Percentiles rank a stretch among this genome's conserved stretches.
Conservation (phyloP, 768 basidiomycete species). For the Pseudohyphozyma bogoriensis region DNA sequence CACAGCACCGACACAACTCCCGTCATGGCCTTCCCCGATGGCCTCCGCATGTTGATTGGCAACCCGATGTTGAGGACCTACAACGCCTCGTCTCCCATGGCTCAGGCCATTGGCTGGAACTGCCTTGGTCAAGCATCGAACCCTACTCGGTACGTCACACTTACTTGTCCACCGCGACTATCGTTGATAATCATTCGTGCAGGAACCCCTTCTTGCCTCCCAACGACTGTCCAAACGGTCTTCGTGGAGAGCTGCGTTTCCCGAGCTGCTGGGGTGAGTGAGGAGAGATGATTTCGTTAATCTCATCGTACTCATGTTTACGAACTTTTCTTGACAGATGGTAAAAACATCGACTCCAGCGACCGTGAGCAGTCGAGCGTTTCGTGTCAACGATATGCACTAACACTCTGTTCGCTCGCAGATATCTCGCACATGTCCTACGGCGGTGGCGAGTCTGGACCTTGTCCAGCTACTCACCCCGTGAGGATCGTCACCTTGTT, state of each 20-base stretch:
- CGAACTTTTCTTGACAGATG: conserved; percentile 38
- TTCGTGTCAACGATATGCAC: too few species aligned
- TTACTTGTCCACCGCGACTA: too few species aligned
- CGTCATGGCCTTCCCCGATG: conserved; percentile 20
- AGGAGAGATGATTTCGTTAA: too few species aligned
- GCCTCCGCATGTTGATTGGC: conserved; percentile 44
- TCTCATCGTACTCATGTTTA: not conserved
- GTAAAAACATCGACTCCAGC: conserved; percentile 39
- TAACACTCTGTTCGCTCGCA: too few species aligned
- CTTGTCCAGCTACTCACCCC: conserved; percentile 27
- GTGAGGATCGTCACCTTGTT: conserved; percentile 28
- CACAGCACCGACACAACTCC: conserved; percentile 7
- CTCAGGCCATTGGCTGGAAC: conserved; percentile 41
- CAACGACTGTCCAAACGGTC: conserved; percentile 31
- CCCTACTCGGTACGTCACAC: too few species aligned
- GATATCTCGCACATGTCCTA: conserved; percentile 43
- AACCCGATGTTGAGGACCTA: conserved; percentile 45
- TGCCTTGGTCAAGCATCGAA: too few species aligned
- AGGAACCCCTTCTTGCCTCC: conserved; percentile 15
- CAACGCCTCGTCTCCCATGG: conserved; percentile 43
- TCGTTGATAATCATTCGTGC: too few species aligned
- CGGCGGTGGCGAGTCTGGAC: conserved; percentile 26
- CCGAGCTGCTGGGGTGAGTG: not conserved
- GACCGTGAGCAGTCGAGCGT: too few species aligned
- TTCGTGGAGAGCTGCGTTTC: conserved; percentile 30